Percentiles rank a stretch among this genome's conserved stretches.
Conservation (phyloP, 352 stramenopile genomes). For the Phytophthora pinifolia region DNA sequence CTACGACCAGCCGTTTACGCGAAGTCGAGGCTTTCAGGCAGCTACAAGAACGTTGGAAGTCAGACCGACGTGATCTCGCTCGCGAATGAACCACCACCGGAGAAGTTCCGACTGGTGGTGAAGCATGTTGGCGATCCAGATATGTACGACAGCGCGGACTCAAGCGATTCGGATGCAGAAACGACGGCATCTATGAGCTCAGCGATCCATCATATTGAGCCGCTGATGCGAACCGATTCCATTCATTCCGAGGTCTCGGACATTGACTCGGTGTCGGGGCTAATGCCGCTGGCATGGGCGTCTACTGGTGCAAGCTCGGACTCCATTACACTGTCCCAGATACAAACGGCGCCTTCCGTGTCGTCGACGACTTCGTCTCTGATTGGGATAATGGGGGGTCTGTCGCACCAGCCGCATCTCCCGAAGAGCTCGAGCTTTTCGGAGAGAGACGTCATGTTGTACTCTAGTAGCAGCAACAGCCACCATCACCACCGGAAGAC, state of each 20-base stretch:
- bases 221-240: constrained; percentile 51
- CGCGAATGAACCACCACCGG: constrained; percentile 5
- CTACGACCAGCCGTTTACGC: constrained; percentile 49
- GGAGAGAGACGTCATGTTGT: constrained; percentile 60
- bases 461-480: constrained; percentile 28
- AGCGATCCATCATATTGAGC: constrained; percentile 38
- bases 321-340: constrained; percentile 25
- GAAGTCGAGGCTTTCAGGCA: constrained; percentile 32
- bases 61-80: constrained; percentile 11
- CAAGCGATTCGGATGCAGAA: constrained; percentile 41
- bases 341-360: constrained; percentile 24
- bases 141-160: constrained; percentile 20
- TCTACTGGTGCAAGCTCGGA: constrained; percentile 44
- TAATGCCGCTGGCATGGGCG: constrained; percentile 35
- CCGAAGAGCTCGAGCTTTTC: constrained; percentile 36
- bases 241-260: constrained; percentile 78
- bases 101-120: constrained; percentile 34
- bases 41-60: constrained; percentile 27
- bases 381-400: constrained; percentile 22
- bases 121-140: constrained; percentile 24
- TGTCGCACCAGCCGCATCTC: constrained; percentile 20
- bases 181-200: constrained; percentile 39
- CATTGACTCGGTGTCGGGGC: constrained; percentile 50
- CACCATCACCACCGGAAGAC: constrained; percentile 21
- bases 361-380: constrained; percentile 37